Evolutionary conservation across 129 eudicot species (phyloP), one percentile per base, ranked within the genome.

Genomic region (Pulicaria dysenterica): DNA sequence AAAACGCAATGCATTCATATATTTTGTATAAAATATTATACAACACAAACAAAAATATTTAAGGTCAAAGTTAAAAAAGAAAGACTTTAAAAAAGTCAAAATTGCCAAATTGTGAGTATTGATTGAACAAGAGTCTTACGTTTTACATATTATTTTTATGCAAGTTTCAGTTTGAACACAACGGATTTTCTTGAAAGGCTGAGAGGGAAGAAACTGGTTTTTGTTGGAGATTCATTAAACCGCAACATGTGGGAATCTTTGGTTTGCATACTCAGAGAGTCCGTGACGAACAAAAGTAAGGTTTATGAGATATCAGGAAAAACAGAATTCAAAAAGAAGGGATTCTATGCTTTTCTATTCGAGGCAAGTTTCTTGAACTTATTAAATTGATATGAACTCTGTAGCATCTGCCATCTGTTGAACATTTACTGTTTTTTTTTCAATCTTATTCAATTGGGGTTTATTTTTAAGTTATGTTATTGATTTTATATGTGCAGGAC

Each of bases 191-290:
- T 95, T 44, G 89, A 90, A 77, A 86, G 97, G 68, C 87, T 95
- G 6, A 86, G 87, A 81, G 97, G 91, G 62, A 79, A 88, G 78
- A 86, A 88, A 80, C 79, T 95, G 62, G 97, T 90, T 47, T 90
- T 95, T 64, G 96, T 95, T 43, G 99, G 99, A 46, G 97, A 95
- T 74, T 95, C 99, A 13, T 73, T 95, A 44, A 95, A 95, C 70
- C 83, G 99, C 64, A 95, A 95, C 82, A 95, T 95, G 99, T 90
- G 99, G 99, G 99, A 95, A 78, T 95, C 99, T 66, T 93, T 95
- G 68, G 96, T 95, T 63, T 95, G 99, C 83, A 79, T 86, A 37
- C 91, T 95, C 72, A 85, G 91, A 47, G 93, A 81, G 31, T 83
- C 91, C 9, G 67, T 88, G 62, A 19, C 45, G 40, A 42, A 95